Percentiles rank a stretch among this genome's conserved stretches.
These are phyloP conservation scores for Termitomyces sp. DNA, from an alignment of 768 basidiomycete genomes.

Conservation along the genomic window DNA sequence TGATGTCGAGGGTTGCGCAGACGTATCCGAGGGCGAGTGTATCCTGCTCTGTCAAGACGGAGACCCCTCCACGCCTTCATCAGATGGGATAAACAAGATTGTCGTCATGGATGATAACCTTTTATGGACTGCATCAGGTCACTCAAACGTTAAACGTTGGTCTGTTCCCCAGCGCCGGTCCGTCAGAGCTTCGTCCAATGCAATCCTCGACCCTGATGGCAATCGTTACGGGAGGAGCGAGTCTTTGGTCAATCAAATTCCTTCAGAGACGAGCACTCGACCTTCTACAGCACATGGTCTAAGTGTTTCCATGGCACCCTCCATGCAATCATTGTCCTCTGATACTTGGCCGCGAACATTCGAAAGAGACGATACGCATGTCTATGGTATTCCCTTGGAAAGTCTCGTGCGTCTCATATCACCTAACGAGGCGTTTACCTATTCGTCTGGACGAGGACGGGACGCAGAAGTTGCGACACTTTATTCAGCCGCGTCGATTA, in stretches of 20 bases:
- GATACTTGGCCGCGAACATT: conserved; percentile 21
- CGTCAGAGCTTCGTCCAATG: conserved; percentile 23
- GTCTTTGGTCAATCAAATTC: conserved; percentile 12
- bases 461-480: conserved; percentile 83
- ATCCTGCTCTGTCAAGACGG: conserved; percentile 73
- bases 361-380: conserved; percentile 29
- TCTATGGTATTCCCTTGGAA: conserved; percentile 65
- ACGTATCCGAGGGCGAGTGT: conserved; percentile 88
- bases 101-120: conserved; percentile 77
- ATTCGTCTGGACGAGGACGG: conserved; percentile 31
- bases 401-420: conserved; percentile 66
- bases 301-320: conserved; percentile 26
- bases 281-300: conserved; percentile 24
- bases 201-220: conserved; percentile 8
- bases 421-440: conserved; percentile 56
- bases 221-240: conserved; percentile 12
- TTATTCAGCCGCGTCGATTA: conserved; percentile 80
- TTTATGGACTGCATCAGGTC: conserved; percentile 88
- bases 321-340: conserved; percentile 28
- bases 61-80: conserved; percentile 29
- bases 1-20: conserved; percentile 80
- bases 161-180: conserved; percentile 50
- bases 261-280: conserved; percentile 21
- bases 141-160: conserved; percentile 82
- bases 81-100: conserved; percentile 72